Conservation (phyloP, 805 yeast species). For the Ogataea thermomethanolica region DNA sequence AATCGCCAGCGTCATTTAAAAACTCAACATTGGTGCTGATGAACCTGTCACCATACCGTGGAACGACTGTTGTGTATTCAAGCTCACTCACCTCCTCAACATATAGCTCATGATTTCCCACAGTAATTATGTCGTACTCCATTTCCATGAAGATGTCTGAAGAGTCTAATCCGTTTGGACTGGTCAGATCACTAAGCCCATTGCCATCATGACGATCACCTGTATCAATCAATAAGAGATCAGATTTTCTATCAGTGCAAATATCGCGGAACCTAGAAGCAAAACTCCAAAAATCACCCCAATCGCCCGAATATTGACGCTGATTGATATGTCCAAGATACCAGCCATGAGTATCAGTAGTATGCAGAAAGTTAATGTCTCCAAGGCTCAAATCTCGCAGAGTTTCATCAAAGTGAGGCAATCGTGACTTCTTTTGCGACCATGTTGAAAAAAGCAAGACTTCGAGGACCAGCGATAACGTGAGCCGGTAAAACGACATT, state of each 20-base stretch:
- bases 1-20: conserved; percentile 38
- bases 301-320: conserved; percentile 71
- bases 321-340: conserved; percentile 85
- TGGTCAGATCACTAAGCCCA: conserved; percentile 78
- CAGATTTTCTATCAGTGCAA: conserved; percentile 41
- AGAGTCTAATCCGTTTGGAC: conserved; percentile 65
- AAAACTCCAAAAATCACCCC: conserved; percentile 89
- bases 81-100: conserved; percentile 55
- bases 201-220: conserved; percentile 97
- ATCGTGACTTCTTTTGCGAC: conserved; percentile 8
- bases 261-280: conserved; percentile 43
- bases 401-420: conserved; percentile 35
- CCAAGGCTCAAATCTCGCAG: conserved; percentile 63
- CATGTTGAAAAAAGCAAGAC: not conserved
- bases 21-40: conserved; percentile 72
- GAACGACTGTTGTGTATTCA: conserved; percentile 62
- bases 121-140: conserved; percentile 73
- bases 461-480: not conserved
- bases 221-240: conserved; percentile 73
- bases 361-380: conserved; percentile 79
- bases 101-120: conserved; percentile 93
- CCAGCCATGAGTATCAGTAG: conserved; percentile 99
- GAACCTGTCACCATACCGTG: conserved; percentile 59
- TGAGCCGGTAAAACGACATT: not conserved
- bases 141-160: conserved; percentile 58